These are phyloP conservation scores for Xylariaceae sp. DNA, from an alignment of 2,329 filamentous ascomycete genomes.

Conservation along the genomic window DNA sequence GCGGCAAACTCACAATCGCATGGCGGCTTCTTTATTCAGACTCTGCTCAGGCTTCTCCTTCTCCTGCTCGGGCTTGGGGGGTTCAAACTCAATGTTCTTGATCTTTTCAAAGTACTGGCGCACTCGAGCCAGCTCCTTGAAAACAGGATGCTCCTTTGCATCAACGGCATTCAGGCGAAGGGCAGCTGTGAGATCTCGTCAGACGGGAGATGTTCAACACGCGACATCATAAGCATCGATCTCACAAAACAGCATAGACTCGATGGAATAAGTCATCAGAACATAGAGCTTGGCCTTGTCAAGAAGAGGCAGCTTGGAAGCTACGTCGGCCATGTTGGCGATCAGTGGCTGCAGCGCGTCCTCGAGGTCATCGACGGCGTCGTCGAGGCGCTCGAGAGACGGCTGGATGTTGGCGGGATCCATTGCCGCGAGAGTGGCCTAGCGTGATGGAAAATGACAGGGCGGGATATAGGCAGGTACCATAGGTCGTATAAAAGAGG, in stretches of 20 bases:
- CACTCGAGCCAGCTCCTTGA: conserved; percentile 78
- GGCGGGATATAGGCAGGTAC: too few species aligned
- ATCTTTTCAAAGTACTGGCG: conserved; percentile 93
- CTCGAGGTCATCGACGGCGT: conserved; percentile 75
- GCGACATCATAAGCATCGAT: not conserved
- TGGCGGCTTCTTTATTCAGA: conserved; percentile 72
- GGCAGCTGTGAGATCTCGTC: conserved; percentile 48
- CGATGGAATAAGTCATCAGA: conserved; percentile 81
- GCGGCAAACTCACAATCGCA: conserved; percentile 52
- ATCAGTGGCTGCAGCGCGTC: conserved; percentile 71
- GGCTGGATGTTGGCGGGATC: conserved; percentile 56
- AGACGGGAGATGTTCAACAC: not conserved
- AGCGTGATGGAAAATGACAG: not conserved
- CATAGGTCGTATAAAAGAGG: too few species aligned
- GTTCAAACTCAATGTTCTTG: conserved; percentile 65
- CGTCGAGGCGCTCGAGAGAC: conserved; percentile 69
- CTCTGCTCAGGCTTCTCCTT: conserved; percentile 49
- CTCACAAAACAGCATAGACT: conserved; percentile 83
- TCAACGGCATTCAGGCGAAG: conserved; percentile 75
- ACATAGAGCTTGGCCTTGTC: conserved; percentile 94
- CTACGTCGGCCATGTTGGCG: conserved; percentile 59
- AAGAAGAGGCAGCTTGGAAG: conserved; percentile 79
- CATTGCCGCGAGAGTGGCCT: conserved; percentile 32
- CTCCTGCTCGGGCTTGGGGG: conserved; percentile 29
- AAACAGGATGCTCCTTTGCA: conserved; percentile 80